Conservation (phyloP, 768 basidiomycete species). For the Dentipellis sp. region DNA sequence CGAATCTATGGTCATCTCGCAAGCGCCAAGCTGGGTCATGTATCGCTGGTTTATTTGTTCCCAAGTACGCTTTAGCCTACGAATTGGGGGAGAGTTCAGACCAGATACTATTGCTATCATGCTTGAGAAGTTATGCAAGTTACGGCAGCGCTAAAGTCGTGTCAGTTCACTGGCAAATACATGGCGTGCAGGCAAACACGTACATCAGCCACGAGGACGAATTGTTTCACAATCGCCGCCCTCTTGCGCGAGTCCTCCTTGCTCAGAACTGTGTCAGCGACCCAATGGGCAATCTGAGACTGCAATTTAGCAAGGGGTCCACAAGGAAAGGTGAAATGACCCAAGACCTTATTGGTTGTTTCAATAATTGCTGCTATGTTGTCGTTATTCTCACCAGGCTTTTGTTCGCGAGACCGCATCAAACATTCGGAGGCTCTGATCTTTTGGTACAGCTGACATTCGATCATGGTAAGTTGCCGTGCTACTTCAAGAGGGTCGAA, state of each 20-base stretch:
- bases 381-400: conserved; percentile 54
- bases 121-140: conserved; percentile 90
- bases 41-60: conserved; percentile 75
- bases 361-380: conserved; percentile 85
- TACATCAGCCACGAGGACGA: conserved; percentile 88
- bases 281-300: conserved; percentile 83
- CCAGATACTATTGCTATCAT: conserved; percentile 96
- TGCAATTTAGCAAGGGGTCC: background rate
- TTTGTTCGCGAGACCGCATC: conserved; percentile 71
- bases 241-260: conserved; percentile 81
- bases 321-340: background rate
- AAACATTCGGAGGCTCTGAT: conserved; percentile 90
- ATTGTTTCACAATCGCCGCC: conserved; percentile 76
- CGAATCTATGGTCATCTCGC: conserved; percentile 87
- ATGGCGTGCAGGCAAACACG: conserved; percentile 21
- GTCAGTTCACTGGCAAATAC: conserved; percentile 5
- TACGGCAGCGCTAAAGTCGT: conserved; percentile 64
- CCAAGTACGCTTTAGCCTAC: conserved; percentile 89
- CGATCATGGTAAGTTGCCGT: conserved; percentile 87
- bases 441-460: conserved; percentile 76
- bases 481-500: conserved; percentile 87
- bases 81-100: conserved; percentile 87
- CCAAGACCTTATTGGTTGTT: conserved; percentile 72
- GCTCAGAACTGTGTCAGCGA: conserved; percentile 72
- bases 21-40: conserved; percentile 62